Conservation (phyloP, 371 early-diverging fungal species). For the Cokeromyces recurvatus region DNA sequence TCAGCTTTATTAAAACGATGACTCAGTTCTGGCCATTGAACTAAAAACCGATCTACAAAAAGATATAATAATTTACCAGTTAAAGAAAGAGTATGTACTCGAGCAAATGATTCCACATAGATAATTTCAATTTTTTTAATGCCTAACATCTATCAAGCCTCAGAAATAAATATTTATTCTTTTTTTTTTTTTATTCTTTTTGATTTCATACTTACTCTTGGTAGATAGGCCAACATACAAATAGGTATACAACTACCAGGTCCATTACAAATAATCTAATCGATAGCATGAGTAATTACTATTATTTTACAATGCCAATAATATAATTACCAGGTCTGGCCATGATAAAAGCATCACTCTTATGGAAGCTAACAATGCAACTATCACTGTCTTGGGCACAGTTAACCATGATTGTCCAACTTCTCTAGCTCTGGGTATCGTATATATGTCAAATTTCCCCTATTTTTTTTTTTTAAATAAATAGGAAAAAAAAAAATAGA, state of each 20-base stretch:
- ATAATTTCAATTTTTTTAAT: conserved; percentile 59
- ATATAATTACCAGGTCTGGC: conserved; percentile 63
- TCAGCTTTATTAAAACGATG: conserved; percentile 35
- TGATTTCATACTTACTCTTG: conserved; percentile 53
- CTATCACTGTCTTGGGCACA: conserved; percentile 49
- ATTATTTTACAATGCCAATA: no score
- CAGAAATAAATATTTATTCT: no score
- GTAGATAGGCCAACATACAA: conserved; percentile 54
- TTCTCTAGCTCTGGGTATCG: conserved; percentile 64
- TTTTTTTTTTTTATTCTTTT: no score
- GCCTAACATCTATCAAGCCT: conserved; percentile 50
- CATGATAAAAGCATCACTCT: conserved; percentile 24
- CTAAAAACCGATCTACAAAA: conserved; percentile 81
- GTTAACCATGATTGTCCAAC: conserved; percentile 69
- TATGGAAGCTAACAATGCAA: conserved; percentile 38
- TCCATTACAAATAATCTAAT: conserved; percentile 83
- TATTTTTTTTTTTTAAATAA: no score
- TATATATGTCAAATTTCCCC: conserved; percentile 32
- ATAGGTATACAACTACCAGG: conserved; percentile 93
- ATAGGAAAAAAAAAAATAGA: no score
- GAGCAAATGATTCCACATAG: conserved; percentile 91
- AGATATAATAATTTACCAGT: conserved; percentile 79
- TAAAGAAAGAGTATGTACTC: conserved; percentile 78
- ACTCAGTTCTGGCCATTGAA: conserved; percentile 77
- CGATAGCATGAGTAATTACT: no score